Evolutionary conservation across 768 basidiomycete species (phyloP).

Genomic region (Termitomyces sp.): DNA sequence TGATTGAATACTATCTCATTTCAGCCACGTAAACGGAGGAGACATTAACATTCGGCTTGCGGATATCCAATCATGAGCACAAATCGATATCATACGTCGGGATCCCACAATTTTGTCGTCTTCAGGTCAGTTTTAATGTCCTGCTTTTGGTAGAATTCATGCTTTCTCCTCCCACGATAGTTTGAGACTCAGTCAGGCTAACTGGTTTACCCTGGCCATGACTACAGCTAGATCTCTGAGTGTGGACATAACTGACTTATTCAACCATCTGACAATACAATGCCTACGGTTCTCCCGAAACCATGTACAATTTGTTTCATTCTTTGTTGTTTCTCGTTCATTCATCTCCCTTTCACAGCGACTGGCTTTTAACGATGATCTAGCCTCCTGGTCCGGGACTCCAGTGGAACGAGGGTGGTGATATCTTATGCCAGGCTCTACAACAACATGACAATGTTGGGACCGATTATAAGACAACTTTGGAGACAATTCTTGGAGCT

Average conservation of each 20-base stretch:
- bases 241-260: conserved; percentile 85
- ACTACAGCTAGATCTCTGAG: conserved; percentile 66
- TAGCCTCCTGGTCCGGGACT: conserved; percentile 80
- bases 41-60: conserved; percentile 68
- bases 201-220: conserved; percentile 77
- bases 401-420: conserved; percentile 80
- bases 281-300: conserved; percentile 72
- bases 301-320: conserved; percentile 36
- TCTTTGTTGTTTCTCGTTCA: conserved; percentile 2
- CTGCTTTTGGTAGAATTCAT: conserved; percentile 36
- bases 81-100: conserved; percentile 64
- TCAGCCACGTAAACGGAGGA: conserved; percentile 67
- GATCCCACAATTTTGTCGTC: conserved; percentile 58
- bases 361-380: conserved; percentile 84
- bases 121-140: conserved; percentile 46
- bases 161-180: conserved; percentile 55
- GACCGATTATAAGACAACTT: conserved; percentile 67
- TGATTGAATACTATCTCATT: conserved; percentile 6
- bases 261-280: conserved; percentile 68
- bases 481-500: conserved; percentile 70
- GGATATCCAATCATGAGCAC: conserved; percentile 78
- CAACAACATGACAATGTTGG: conserved; percentile 68
- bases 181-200: conserved; percentile 69
- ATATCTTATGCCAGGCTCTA: conserved; percentile 76
- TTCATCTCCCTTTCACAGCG: conserved; percentile 34